Conservation (phyloP, 306 rosid species). For the Trifolium dubium region DNA sequence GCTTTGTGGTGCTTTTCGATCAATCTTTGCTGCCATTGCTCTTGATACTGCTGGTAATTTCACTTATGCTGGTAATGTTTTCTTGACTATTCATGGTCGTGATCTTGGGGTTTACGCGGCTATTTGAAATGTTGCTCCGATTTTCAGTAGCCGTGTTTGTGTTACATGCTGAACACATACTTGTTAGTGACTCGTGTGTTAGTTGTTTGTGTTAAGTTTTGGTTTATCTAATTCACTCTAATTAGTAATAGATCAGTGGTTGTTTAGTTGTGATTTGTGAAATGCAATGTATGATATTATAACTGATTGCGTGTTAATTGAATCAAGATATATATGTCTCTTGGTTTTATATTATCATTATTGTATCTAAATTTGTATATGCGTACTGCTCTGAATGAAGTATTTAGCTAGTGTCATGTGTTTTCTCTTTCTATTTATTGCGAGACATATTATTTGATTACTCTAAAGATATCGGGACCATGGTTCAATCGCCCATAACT, state of each 20-base stretch:
- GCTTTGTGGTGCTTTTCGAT: conserved; percentile 76
- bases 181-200: neutral
- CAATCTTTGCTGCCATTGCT: conserved; percentile 75
- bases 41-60: conserved; percentile 52
- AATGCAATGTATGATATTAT: conserved; percentile 15
- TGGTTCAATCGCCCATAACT: too few relatives aligned
- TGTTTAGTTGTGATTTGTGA: conserved; percentile 28
- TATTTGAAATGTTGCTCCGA: conserved; percentile 36
- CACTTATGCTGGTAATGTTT: conserved; percentile 60
- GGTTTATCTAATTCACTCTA: conserved; percentile 5
- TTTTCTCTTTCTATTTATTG: conserved; percentile 7
- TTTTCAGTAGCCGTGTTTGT: neutral
- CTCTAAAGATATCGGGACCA: too few relatives aligned
- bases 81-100: conserved; percentile 61
- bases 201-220: conserved; percentile 11
- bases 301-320: neutral
- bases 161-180: conserved; percentile 2
- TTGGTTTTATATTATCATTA: conserved; percentile 4
- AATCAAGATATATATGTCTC: neutral
- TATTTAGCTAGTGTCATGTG: neutral
- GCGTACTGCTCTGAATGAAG: neutral
- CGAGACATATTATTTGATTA: neutral
- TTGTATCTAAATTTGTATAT: neutral
- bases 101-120: conserved; percentile 40
- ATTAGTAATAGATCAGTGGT: conserved; percentile 4